Evolutionary conservation across 441 rosid genomes (phyloP).

Genomic region (Corymbia calophylla): DNA sequence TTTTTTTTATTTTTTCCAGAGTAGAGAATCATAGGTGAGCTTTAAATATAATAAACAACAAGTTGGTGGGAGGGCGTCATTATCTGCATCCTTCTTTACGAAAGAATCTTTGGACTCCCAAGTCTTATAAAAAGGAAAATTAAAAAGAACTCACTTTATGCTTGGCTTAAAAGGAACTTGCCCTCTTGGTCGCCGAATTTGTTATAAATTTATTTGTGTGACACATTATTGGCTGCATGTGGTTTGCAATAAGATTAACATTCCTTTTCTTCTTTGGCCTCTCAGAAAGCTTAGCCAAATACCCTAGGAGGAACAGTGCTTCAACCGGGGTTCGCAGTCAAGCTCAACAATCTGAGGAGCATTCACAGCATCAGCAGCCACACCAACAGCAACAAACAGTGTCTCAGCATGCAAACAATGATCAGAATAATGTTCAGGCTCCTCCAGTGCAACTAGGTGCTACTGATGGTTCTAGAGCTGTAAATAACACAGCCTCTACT

Average conservation of each 20-base stretch:
- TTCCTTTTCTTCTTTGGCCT: not conserved
- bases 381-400: conserved; percentile 49
- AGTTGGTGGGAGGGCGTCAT: not conserved
- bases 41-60: not conserved
- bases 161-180: not conserved
- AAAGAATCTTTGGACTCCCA: not conserved
- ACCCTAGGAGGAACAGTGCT: conserved; percentile 65
- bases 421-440: conserved; percentile 49
- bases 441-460: conserved; percentile 38
- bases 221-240: not conserved
- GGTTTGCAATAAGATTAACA: not conserved
- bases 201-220: not conserved
- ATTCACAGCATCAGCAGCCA: conserved; percentile 24
- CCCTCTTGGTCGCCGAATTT: not conserved
- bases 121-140: not conserved
- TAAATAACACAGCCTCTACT: conserved; percentile 55
- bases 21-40: not conserved
- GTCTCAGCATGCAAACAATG: conserved; percentile 40
- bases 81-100: not conserved
- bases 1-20: not conserved
- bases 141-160: not conserved
- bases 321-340: conserved; percentile 49
- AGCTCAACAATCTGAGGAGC: conserved; percentile 62
- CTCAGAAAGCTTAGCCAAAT: conserved; percentile 92
- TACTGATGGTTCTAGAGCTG: conserved; percentile 42